Base-by-base conservation (phyloP, 768 basidiomycete genomes). In the Gymnopilus junonius region DNA sequence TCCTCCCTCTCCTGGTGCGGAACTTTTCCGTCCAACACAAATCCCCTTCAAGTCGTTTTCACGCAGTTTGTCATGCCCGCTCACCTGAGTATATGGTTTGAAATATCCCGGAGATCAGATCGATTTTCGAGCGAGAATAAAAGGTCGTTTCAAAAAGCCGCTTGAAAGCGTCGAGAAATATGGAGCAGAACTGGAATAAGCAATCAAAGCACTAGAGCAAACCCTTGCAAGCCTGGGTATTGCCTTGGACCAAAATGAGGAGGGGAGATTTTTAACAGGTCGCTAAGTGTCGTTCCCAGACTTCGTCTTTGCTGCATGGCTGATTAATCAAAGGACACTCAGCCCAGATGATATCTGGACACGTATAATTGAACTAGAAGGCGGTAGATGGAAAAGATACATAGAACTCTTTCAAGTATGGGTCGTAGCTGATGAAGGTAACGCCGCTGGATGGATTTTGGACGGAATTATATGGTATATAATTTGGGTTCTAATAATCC, bases 341-440 rank as follows among this genome's bases (percentile, higher is more conserved):
- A 74, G 74, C 46, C 71, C 73, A 11, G 63, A 75, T 5, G 73
- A 72, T 20, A 69, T 63, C 8, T 74, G 72, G 69, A 46, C 55
- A 1, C 63, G 65, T 39, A 64, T 76, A 25, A 57, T 51, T 14
- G 58, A 66, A 8, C 75, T 73, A 73, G 66, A 73, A 40, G 65
- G 62, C 20, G 74, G 74, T 27, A 63, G 66, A 61, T 77, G 76
- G 76, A 61, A 14, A 37, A 50, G 59, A 35, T 71, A 67, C 43
- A 31, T 72, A 42, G 45, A 68, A 15, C 32, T 50, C 8, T 69
- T 73, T 31, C 54, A 68, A 45, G 43, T 53, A 34, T 73, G 69
- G 67, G 69, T 63, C 55, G 54, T 43, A 31, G 66, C 72, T 15
- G 51, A 65, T 27, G 34, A 63, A 10, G 37, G 57, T 23, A 53